Percentiles rank a stretch among this genome's conserved stretches.
phyloP scores from a whole-genome alignment of 1,139 yeast species.

The Yamadazyma jaroonii region DNA sequence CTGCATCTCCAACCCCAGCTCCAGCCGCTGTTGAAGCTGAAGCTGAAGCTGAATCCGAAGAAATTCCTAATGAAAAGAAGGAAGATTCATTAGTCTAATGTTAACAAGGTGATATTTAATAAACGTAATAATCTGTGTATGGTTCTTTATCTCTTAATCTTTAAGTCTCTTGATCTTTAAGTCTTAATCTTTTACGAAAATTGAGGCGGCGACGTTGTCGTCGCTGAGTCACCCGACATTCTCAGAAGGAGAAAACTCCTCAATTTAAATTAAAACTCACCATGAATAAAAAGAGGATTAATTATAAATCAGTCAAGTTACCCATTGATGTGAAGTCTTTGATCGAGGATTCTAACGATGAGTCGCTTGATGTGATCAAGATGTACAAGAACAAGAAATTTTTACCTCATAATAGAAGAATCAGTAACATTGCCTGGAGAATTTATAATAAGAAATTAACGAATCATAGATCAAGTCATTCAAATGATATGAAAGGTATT shows the following conservation, averaged over 20 bases:
- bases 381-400: constrained; percentile 45
- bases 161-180: too few relatives aligned
- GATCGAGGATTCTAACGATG: constrained; percentile 23
- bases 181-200: too few relatives aligned
- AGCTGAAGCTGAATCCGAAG: neutral
- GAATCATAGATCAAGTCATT: neutral
- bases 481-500: neutral
- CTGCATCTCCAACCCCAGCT: neutral
- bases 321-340: constrained; percentile 13
- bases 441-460: constrained; percentile 37
- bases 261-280: constrained; percentile 2
- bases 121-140: too few relatives aligned
- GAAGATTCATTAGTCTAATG: too few relatives aligned
- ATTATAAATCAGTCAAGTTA: constrained; percentile 13
- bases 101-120: too few relatives aligned
- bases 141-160: too few relatives aligned
- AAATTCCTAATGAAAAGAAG: neutral
- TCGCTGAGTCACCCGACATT: neutral
- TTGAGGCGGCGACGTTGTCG: too few relatives aligned
- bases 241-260: neutral
- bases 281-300: constrained; percentile 12
- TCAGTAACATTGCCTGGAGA: constrained; percentile 48
- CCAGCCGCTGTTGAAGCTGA: neutral
- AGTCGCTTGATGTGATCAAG: constrained; percentile 34
- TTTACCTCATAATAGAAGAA: constrained; percentile 44